Percentiles rank a stretch among this genome's conserved stretches.
phyloP scores from a whole-genome alignment of 208 protist genomes.

The Leishmania amazonensis region DNA sequence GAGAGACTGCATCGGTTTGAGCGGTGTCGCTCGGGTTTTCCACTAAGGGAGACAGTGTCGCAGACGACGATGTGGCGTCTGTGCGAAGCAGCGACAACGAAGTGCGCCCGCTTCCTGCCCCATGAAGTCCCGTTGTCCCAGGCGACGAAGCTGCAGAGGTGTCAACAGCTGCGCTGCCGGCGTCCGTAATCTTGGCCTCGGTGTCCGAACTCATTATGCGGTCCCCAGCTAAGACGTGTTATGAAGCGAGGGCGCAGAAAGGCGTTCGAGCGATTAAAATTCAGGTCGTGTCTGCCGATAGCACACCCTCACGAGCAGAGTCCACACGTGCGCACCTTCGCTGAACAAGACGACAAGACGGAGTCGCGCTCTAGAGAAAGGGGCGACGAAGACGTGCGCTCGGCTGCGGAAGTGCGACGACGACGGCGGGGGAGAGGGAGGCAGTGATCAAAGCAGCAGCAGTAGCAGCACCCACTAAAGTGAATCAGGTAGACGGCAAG shows the following conservation, averaged over 20 bases:
- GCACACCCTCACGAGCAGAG: not conserved
- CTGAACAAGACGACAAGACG: not conserved
- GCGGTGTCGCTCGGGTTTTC: not conserved
- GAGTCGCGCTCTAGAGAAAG: not conserved
- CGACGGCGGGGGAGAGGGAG: not conserved
- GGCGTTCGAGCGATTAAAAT: not conserved
- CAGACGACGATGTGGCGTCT: not conserved
- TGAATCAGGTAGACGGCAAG: not conserved
- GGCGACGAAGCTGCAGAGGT: conserved; percentile 1
- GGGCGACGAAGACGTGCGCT: not conserved
- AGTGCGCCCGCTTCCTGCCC: not conserved
- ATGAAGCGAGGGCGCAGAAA: not conserved
- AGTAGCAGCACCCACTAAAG: not conserved
- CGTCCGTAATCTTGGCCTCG: not conserved
- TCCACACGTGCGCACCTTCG: not conserved
- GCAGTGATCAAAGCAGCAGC: not conserved
- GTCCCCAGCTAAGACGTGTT: not conserved
- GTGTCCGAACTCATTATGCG: not conserved
- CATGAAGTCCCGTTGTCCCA: not conserved
- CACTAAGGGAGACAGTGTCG: not conserved
- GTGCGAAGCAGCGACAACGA: not conserved
- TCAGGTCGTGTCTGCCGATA: not conserved
- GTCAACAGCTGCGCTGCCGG: not conserved
- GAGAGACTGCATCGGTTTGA: not conserved
- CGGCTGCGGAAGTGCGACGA: not conserved